Evolutionary conservation across 2,329 filamentous ascomycete genomes (phyloP), one percentile per base, ranked within the genome.

Genomic region (Colletotrichum theobromicola): DNA sequence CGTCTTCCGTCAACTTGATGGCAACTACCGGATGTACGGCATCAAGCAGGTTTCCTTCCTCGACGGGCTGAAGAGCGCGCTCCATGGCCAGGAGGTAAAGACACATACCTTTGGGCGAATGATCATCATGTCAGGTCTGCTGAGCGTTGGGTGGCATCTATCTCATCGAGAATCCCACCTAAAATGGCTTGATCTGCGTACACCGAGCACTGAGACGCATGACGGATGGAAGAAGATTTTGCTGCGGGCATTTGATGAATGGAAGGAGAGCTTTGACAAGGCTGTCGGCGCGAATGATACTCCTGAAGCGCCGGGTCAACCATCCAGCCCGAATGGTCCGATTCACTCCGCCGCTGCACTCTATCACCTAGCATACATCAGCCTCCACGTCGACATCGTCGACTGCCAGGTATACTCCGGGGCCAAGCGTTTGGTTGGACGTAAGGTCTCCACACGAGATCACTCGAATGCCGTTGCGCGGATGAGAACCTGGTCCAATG

Each of bases 101-200:
- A 98, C 95, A 2, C 96, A 98, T 80, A 93, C 94, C 0, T 98
- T 98, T 80, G 95, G 95, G 2, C 92, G 95, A 63, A 97, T 95
- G 78, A 95, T 97, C 76, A 90, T 98, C 78, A 97, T 98, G 93
- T 94, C 94, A 2, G 95, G 96, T 0, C 86, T 98, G 42, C 86
- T 98, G n/a, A 97, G 94, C 77, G 94, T 98, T 7, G 95, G 93
- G 75, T 98, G 95, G 95, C 95, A 98, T 79, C 92, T 98, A 86
- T 95, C 94, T 77, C 94, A 96, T 83, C 90, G 94, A 78, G 95
- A 98, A 81, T 90, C 96, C 5, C 95, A 98, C 83, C 91, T 97
- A 32, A 95, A 92, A 78, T 96, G 94, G 76, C 88, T 98, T 0
- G 94, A 91, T 42, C 90, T 94, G 3, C 90, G 90, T 84, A 90